Percentiles rank a stretch among this genome's conserved stretches.
phyloP scores from a whole-genome alignment of 768 basidiomycete species.

The Pulveroboletus frians region DNA sequence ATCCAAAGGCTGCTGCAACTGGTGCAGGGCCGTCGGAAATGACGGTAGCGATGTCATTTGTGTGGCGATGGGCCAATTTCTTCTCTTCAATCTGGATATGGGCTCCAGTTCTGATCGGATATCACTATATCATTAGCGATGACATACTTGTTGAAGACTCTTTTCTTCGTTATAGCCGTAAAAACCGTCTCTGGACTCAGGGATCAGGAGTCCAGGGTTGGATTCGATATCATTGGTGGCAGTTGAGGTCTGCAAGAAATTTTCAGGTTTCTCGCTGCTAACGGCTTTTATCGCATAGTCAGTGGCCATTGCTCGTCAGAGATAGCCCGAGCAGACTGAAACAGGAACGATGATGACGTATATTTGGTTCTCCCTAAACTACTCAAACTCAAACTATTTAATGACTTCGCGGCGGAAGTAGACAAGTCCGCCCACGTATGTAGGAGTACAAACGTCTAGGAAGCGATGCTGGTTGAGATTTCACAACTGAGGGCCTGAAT shows the following conservation, averaged over 20 bases:
- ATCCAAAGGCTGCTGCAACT: slow-evolving; percentile 37
- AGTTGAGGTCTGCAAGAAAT: background rate
- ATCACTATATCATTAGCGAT: slow-evolving; percentile 1
- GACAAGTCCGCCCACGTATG: background rate
- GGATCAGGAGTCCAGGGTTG: slow-evolving; percentile 33
- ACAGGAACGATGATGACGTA: slow-evolving; percentile 2
- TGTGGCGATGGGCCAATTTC: slow-evolving; percentile 57
- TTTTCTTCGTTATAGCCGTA: slow-evolving; percentile 81
- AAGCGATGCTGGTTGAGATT: background rate
- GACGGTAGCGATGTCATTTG: slow-evolving; percentile 44
- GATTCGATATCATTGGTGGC: slow-evolving; percentile 11
- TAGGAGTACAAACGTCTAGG: background rate
- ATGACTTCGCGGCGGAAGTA: background rate
- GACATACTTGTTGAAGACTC: slow-evolving; percentile 62
- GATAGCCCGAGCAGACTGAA: background rate
- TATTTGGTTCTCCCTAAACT: slow-evolving; percentile 8
- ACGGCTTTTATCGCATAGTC: background rate
- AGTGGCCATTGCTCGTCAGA: slow-evolving; percentile 7
- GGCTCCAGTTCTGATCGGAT: slow-evolving; percentile 1
- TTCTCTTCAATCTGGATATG: slow-evolving; percentile 68
- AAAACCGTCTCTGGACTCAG: slow-evolving; percentile 63
- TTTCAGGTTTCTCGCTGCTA: background rate
- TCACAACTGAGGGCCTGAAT: background rate
- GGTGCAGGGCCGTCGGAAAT: slow-evolving; percentile 27
- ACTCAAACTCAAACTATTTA: background rate